Evolutionary conservation across 192 early-diverging fungal species (phyloP), one percentile per base, ranked within the genome.

Genomic region (Linderina pennispora): DNA sequence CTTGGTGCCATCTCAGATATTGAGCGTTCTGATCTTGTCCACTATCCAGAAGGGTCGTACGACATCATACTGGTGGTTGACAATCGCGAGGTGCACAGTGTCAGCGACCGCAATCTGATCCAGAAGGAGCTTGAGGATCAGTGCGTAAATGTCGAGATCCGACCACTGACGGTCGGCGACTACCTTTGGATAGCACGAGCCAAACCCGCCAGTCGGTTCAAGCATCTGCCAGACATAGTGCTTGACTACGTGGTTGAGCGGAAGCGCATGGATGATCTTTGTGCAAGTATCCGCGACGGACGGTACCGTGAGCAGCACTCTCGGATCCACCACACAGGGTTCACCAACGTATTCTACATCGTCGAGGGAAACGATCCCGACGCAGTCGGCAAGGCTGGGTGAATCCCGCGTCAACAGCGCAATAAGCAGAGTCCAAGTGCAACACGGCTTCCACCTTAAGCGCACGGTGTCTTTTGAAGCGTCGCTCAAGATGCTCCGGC

Each of bases 221-320:
- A 36, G 15, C 50, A 51, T 24, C 50, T 58, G 5, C 66, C 66
- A 7, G 89, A 90, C 28, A 55, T 96, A 14, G 80, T 92, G 3
- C 64, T 97, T 8, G 89, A 93, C 53, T 81, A 80, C 36, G 62
- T 97, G n/a, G 48, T 94, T 2, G 94, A 99, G 62, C 77, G 96
- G 20, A 99, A 99, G 52, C 79, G 87, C n/a, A 80, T 90, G 73
- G 92, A 96, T 43, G 96, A 99, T 60, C 66, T 99, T 41, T 78
- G 89, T 5, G 58, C 77, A 0, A 94, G 90, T 65, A 95, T 99
- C 41, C 87, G 90, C 25, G 96, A 99, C 56, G 90, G 91, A 1
- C 75, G 96, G 14, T 96, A 86, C 62, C 79, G 69, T 8, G 96
- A 99, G 50, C 96, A 99, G 65, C 96, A 97, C 78, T 77, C 83